Evolutionary conservation across 331 rosid species (phyloP).

Genomic region (Quercus phellos): DNA sequence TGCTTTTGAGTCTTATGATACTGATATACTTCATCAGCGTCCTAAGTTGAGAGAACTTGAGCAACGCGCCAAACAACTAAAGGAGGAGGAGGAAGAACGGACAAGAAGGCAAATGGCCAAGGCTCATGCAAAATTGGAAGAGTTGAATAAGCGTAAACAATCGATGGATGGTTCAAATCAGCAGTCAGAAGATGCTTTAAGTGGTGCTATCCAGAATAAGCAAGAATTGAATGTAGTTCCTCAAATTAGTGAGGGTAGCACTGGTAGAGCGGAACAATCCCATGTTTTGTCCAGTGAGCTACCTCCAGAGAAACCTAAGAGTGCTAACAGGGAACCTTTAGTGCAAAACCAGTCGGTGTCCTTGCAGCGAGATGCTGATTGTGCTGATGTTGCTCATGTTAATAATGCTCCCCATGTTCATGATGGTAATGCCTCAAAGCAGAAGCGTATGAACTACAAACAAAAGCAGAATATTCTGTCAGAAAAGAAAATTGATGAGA

Average conservation of each 20-base stretch:
- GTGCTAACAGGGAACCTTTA: conserved; percentile 32
- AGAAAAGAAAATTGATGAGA: conserved; percentile 42
- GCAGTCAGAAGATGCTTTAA: conserved; percentile 33
- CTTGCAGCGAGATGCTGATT: conserved; percentile 40
- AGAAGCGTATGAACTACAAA: conserved; percentile 47
- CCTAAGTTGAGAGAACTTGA: conserved; percentile 58
- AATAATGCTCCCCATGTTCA: conserved; percentile 37
- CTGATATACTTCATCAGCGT: conserved; percentile 45
- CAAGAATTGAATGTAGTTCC: conserved; percentile 21
- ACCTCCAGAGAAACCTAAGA: conserved; percentile 30
- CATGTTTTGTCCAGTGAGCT: conserved; percentile 32
- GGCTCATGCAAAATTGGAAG: conserved; percentile 77
- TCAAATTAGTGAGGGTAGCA: conserved; percentile 28
- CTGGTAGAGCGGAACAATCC: conserved; percentile 27
- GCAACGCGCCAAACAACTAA: conserved; percentile 71
- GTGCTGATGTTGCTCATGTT: conserved; percentile 31
- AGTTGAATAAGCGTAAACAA: conserved; percentile 55
- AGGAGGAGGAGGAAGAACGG: conserved; percentile 89
- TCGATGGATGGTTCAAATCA: conserved; percentile 40
- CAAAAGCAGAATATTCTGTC: conserved; percentile 48
- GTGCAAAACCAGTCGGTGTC: conserved; percentile 36
- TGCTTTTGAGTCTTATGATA: conserved; percentile 18
- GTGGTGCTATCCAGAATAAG: conserved; percentile 42
- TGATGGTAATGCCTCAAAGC: conserved; percentile 48
- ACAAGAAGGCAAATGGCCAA: conserved; percentile 72